A percentile compares a stretch with the other conserved stretches of the same genome.
Conservation (phyloP, 179 eudicot species). For the Nepenthes alata region DNA sequence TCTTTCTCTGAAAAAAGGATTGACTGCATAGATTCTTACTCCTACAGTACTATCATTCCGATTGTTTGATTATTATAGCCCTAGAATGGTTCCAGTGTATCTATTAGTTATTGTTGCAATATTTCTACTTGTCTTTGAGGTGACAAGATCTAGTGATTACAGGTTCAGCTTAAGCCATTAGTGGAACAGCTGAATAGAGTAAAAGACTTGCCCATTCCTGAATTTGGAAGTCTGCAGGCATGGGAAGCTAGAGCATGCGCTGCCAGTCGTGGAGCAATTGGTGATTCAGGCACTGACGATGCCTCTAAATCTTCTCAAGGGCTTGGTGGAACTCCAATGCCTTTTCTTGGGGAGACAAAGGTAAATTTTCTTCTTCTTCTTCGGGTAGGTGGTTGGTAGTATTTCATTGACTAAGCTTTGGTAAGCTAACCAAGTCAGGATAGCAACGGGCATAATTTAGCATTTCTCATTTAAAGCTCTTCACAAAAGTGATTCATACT, state of each 20-base stretch:
- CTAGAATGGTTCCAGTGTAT: background rate
- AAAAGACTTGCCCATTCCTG: slow-evolving; percentile 77
- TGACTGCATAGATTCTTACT: no score
- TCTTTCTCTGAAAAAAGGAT: background rate
- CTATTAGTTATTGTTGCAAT: background rate
- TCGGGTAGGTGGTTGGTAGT: no score
- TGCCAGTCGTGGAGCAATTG: slow-evolving; percentile 47
- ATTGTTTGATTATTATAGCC: no score
- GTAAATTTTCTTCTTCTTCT: slow-evolving; percentile 18
- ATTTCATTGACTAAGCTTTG: no score
- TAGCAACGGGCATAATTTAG: no score
- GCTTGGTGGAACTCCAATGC: slow-evolving; percentile 70
- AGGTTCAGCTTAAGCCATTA: slow-evolving; percentile 87
- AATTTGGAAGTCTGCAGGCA: slow-evolving; percentile 70
- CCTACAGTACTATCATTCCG: no score
- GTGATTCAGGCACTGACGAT: slow-evolving; percentile 38
- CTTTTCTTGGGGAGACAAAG: slow-evolving; percentile 76
- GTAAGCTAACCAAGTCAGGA: no score
- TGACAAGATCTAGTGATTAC: slow-evolving; percentile 15
- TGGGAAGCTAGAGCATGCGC: slow-evolving; percentile 80
- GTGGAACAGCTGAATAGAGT: slow-evolving; percentile 66
- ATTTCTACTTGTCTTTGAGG: background rate
- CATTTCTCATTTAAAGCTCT: no score
- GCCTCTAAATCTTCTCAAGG: slow-evolving; percentile 37
- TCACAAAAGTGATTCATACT: no score